phyloP scores from a whole-genome alignment of 305 asterid genomes.

The Fraxinus albicans region DNA sequence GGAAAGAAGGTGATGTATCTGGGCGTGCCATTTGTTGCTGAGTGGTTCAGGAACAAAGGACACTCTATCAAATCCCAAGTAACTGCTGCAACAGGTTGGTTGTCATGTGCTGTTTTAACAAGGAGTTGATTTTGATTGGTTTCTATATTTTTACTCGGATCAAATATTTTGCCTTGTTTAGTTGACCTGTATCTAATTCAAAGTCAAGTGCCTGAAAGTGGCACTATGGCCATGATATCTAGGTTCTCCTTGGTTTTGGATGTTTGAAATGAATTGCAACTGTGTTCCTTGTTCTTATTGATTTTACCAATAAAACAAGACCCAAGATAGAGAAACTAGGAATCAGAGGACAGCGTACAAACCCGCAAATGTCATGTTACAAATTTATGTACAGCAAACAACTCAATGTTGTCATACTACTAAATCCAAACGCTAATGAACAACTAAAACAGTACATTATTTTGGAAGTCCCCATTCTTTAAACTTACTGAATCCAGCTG shows the following conservation, averaged over 20 bases:
- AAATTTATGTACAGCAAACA: not conserved
- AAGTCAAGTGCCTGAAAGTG: conserved; percentile 2
- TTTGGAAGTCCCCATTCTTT: not conserved
- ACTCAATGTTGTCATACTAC: not conserved
- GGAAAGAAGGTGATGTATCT: conserved; percentile 94
- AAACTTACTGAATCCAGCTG: not conserved
- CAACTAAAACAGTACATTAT: not conserved
- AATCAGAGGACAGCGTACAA: conserved; percentile 7
- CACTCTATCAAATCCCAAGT: conserved; percentile 96
- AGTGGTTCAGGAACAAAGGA: conserved; percentile 99
- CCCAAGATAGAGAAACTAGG: conserved; percentile 12
- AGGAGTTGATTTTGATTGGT: not conserved
- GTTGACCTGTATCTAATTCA: conserved; percentile 16
- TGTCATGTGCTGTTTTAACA: conserved; percentile 1
- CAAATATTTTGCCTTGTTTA: conserved; percentile 11
- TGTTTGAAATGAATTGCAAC: not conserved
- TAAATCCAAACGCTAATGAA: not conserved
- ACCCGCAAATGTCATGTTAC: not conserved
- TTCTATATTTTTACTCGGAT: not conserved
- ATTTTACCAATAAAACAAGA: conserved; percentile 2
- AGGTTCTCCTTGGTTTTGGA: not conserved
- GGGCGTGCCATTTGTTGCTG: conserved; percentile 97
- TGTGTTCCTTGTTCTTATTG: not conserved
- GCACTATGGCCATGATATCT: not conserved
- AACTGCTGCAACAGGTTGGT: conserved; percentile 97